Conservation (phyloP, 2,329 filamentous ascomycete species). For the Colletotrichum melonis region DNA sequence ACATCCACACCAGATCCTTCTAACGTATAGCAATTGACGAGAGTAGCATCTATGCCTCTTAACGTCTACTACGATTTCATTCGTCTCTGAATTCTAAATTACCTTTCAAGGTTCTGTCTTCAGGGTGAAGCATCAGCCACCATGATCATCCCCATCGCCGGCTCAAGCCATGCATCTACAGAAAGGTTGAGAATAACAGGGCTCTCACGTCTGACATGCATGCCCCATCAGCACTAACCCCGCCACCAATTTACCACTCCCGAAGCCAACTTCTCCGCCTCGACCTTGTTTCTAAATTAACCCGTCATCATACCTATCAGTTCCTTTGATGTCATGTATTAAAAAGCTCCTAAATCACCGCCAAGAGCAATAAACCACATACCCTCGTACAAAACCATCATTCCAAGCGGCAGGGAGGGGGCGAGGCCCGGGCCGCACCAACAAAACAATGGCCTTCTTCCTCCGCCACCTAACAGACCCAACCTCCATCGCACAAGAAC, state of each 20-base stretch:
- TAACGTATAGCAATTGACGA: too few relatives aligned
- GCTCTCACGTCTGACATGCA: not conserved
- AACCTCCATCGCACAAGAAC: not conserved
- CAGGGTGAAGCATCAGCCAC: not conserved
- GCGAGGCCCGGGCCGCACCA: too few relatives aligned
- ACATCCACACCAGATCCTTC: too few relatives aligned
- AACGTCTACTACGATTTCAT: too few relatives aligned
- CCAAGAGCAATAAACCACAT: not conserved
- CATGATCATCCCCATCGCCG: too few relatives aligned
- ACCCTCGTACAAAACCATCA: too few relatives aligned
- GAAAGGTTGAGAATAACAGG: too few relatives aligned
- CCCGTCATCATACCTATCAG: not conserved
- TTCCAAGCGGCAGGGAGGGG: too few relatives aligned
- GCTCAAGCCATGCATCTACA: too few relatives aligned
- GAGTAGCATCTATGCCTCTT: too few relatives aligned
- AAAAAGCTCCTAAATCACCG: not conserved
- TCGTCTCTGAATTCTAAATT: too few relatives aligned
- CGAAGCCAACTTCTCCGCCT: not conserved
- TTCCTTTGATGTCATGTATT: not conserved
- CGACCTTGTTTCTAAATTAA: not conserved
- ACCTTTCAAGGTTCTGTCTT: not conserved
- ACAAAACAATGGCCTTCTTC: constrained; percentile 10
- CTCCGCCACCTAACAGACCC: constrained; percentile 6
- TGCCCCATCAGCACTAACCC: not conserved
- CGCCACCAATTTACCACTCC: too few relatives aligned